Conservation (phyloP, 805 yeast species). For the Isabelozyma rhagii region DNA sequence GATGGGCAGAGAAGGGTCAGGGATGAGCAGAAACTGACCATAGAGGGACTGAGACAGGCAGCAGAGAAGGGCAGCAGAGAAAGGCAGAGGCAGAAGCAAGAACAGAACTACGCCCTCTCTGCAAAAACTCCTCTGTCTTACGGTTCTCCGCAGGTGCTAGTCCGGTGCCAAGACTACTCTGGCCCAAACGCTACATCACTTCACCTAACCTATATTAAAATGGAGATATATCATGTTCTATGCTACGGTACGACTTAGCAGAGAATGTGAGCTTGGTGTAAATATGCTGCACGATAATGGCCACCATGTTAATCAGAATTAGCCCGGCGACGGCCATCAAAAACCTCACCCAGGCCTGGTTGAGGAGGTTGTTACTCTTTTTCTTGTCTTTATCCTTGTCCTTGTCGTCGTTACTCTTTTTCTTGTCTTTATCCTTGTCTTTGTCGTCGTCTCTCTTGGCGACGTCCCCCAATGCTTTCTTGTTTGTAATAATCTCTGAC, state of each 20-base stretch:
- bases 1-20: too few relatives aligned
- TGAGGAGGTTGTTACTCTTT: conserved; percentile 5
- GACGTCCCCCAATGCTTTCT: not conserved
- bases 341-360: conserved; percentile 27
- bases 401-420: not conserved
- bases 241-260: conserved; percentile 27
- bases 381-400: conserved; percentile 1
- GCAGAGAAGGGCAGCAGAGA: too few relatives aligned
- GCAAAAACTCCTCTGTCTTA: too few relatives aligned
- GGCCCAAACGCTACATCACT: not conserved
- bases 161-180: too few relatives aligned
- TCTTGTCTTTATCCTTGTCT: not conserved
- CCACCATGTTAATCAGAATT: conserved; percentile 31
- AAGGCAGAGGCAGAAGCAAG: too few relatives aligned
- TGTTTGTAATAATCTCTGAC: not conserved
- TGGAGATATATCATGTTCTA: conserved; percentile 36
- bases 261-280: conserved; percentile 25
- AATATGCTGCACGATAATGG: conserved; percentile 37
- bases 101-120: too few relatives aligned
- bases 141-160: too few relatives aligned
- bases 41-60: too few relatives aligned
- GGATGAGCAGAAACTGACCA: too few relatives aligned
- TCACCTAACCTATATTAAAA: conserved; percentile 12
- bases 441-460: not conserved
- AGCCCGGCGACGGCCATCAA: conserved; percentile 33